These are phyloP conservation scores for Alternaria viburni DNA, from an alignment of 2,329 filamentous ascomycete genomes.

Conservation along the genomic window DNA sequence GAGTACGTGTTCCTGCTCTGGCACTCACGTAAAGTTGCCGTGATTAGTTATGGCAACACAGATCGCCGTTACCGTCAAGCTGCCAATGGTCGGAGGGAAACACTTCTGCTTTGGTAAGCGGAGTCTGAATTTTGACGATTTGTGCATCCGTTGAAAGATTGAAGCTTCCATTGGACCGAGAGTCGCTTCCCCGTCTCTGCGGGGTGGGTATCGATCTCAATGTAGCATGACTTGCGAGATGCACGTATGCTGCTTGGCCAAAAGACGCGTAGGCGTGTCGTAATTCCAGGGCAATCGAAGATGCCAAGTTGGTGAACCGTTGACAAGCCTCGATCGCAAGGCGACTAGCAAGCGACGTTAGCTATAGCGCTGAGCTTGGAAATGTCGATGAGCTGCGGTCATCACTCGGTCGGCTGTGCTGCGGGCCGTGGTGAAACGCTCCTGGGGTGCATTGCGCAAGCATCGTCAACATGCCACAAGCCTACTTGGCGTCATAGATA, in stretches of 20 bases:
- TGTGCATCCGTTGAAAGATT: neutral
- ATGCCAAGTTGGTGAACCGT: neutral
- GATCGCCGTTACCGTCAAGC: neutral
- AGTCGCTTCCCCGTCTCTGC: neutral
- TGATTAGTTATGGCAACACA: neutral
- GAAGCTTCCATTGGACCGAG: neutral
- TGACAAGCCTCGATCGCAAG: neutral
- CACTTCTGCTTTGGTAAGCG: neutral
- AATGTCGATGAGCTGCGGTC: neutral
- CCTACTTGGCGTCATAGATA: neutral
- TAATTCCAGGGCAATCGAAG: neutral
- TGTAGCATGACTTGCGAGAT: neutral
- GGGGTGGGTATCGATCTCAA: neutral
- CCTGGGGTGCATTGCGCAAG: conserved; percentile 7
- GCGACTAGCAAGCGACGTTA: neutral
- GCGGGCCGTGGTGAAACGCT: conserved; percentile 13
- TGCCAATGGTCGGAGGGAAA: neutral
- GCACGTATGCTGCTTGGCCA: neutral
- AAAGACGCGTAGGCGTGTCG: neutral
- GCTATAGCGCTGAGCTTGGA: neutral
- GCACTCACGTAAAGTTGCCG: neutral
- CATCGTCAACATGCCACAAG: neutral
- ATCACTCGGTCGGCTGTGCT: conserved; percentile 8
- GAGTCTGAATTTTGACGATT: neutral
- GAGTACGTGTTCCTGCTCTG: neutral